A percentile compares a stretch with the other conserved stretches of the same genome.
Evolutionary conservation across 148 eudicot species (phyloP).

Genomic region (Beta vulgaris): DNA sequence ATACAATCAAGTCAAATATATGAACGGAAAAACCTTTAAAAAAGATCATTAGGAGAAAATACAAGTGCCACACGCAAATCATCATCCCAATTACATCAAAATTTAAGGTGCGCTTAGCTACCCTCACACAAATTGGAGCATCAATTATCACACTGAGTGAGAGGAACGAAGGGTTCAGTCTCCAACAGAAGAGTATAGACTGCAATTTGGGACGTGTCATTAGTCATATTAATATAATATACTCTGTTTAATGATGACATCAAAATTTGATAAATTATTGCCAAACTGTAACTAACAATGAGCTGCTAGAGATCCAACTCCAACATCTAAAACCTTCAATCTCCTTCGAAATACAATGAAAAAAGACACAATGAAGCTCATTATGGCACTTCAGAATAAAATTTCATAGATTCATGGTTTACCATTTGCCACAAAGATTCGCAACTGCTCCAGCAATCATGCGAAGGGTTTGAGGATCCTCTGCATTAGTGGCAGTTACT

Average conservation of each 20-base stretch:
- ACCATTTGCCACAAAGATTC: slow-evolving; percentile 96
- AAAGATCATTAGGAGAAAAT: not conserved
- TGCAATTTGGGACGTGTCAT: no score
- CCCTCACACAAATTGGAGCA: no score
- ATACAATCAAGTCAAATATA: not conserved
- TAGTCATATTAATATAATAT: no score
- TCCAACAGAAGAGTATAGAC: no score
- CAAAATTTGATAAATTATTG: not conserved
- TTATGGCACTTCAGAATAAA: not conserved
- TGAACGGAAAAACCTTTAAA: not conserved
- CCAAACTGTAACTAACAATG: not conserved
- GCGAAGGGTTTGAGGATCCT: slow-evolving; percentile 96
- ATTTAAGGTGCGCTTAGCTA: not conserved
- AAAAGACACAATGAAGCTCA: not conserved
- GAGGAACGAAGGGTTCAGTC: no score
- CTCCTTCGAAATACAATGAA: not conserved
- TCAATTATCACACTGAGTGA: no score
- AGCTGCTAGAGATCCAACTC: not conserved
- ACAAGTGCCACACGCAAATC: not conserved
- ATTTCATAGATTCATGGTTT: slow-evolving; percentile 19
- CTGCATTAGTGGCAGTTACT: slow-evolving; percentile 65
- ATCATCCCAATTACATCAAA: not conserved
- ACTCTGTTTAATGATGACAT: no score
- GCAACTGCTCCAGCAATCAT: slow-evolving; percentile 98
- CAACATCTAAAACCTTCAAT: not conserved